Conservation (phyloP, 768 basidiomycete species). For the Boletus huronensis region DNA sequence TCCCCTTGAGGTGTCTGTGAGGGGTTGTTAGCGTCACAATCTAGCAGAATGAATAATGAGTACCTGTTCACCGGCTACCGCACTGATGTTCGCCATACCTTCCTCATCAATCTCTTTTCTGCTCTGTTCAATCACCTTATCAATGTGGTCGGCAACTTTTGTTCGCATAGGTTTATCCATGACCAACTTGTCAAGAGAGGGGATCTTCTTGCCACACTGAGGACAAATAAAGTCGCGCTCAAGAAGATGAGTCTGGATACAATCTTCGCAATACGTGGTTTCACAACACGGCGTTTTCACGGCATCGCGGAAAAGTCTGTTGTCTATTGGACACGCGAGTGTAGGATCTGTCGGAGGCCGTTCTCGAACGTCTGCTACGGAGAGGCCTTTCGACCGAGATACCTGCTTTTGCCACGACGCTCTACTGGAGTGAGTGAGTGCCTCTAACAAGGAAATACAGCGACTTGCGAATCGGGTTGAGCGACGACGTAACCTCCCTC, state of each 20-base stretch:
- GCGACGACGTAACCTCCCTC: constrained; percentile 98
- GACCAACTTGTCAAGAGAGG: constrained; percentile 82
- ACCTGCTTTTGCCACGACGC: constrained; percentile 95
- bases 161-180: constrained; percentile 77
- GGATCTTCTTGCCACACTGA: constrained; percentile 82
- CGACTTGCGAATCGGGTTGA: constrained; percentile 87
- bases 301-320: constrained; percentile 89
- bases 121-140: constrained; percentile 75
- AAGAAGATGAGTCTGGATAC: constrained; percentile 89
- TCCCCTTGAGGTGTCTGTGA: constrained; percentile 26
- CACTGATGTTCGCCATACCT: constrained; percentile 30
- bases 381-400: constrained; percentile 71
- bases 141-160: constrained; percentile 79
- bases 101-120: constrained; percentile 55
- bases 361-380: constrained; percentile 87
- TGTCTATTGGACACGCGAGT: constrained; percentile 87
- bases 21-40: constrained; percentile 2
- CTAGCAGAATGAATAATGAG: background rate
- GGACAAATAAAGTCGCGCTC: constrained; percentile 96
- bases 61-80: constrained; percentile 36
- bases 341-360: constrained; percentile 72
- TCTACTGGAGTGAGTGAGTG: constrained; percentile 39
- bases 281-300: constrained; percentile 95
- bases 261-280: constrained; percentile 92
- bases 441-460: background rate